phyloP scores from a whole-genome alignment of 2,329 filamentous ascomycete species.

The Hymenoscyphus repandus region DNA sequence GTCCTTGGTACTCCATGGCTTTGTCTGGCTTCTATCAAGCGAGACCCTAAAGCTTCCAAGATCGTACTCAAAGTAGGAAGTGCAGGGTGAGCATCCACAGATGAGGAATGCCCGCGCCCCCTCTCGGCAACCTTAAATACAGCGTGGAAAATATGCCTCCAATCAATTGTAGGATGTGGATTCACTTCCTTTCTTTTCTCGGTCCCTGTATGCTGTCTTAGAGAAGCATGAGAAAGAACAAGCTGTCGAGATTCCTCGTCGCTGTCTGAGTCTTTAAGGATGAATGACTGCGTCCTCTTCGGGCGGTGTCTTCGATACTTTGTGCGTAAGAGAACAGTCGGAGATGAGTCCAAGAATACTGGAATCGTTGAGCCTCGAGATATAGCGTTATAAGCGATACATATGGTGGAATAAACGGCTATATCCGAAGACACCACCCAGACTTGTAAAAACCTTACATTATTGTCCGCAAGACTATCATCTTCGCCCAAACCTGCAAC shows the following conservation, averaged over 20 bases:
- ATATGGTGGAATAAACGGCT: conserved; percentile 38
- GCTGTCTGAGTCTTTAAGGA: not conserved
- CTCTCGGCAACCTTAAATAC: too few relatives aligned
- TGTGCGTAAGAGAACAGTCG: not conserved
- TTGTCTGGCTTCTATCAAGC: not conserved
- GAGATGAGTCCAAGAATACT: conserved; percentile 2
- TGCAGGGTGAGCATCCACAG: too few relatives aligned
- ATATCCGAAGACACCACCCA: conserved; percentile 39
- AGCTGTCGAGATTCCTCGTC: not conserved
- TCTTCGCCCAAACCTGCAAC: conserved; percentile 1
- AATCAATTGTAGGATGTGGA: conserved; percentile 17
- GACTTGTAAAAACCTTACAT: conserved; percentile 43
- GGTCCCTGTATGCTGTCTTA: not conserved
- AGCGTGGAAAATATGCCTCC: conserved; percentile 4
- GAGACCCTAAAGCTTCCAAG: too few relatives aligned
- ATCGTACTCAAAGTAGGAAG: too few relatives aligned
- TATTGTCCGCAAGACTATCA: conserved; percentile 27
- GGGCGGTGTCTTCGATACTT: not conserved
- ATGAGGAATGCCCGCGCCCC: too few relatives aligned
- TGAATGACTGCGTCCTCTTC: not conserved
- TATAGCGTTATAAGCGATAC: conserved; percentile 20
- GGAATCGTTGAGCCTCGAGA: not conserved
- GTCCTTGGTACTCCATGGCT: conserved; percentile 1
- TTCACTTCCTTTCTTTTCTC: conserved; percentile 4
- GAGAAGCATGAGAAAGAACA: not conserved